These are phyloP conservation scores for Trichoderma sp. DNA, from an alignment of 2,329 filamentous ascomycete species.

Conservation along the genomic window DNA sequence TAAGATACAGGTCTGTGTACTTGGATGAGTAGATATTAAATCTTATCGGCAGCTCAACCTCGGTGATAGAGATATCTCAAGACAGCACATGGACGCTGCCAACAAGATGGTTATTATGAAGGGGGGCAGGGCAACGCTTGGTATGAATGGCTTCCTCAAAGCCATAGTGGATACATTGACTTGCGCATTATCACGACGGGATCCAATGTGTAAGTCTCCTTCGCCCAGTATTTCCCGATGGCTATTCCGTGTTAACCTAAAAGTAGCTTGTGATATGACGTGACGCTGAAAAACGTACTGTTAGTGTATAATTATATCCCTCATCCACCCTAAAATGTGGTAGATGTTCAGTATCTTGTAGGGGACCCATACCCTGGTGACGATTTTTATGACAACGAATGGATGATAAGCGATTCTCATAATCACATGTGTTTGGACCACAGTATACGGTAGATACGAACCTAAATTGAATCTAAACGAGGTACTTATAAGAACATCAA, in stretches of 20 bases:
- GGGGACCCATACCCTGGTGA: not conserved
- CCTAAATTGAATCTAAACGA: not conserved
- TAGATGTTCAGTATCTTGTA: not conserved
- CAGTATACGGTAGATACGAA: not conserved
- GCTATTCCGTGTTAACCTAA: not conserved
- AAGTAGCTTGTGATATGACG: not conserved
- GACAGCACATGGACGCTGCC: constrained; percentile 10
- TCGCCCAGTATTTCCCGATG: fast-evolving
- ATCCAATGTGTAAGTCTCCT: constrained; percentile 1
- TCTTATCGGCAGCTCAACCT: not conserved
- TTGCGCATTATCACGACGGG: not conserved
- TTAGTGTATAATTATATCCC: not conserved
- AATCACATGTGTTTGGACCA: not conserved
- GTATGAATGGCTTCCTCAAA: constrained; percentile 1
- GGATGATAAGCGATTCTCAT: not conserved
- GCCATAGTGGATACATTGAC: constrained; percentile 7
- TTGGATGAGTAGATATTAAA: not conserved
- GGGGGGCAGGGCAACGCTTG: constrained; percentile 6
- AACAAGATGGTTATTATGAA: constrained; percentile 10
- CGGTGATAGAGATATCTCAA: not conserved
- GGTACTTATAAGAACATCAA: not conserved
- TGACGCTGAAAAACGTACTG: not conserved
- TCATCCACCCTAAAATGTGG: too few species aligned
- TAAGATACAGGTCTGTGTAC: not conserved
- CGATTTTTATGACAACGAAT: not conserved